Percentiles rank a stretch among this genome's conserved stretches.
Evolutionary conservation across 78 protist species (phyloP).

Genomic region (Cyanophora paradoxa): DNA sequence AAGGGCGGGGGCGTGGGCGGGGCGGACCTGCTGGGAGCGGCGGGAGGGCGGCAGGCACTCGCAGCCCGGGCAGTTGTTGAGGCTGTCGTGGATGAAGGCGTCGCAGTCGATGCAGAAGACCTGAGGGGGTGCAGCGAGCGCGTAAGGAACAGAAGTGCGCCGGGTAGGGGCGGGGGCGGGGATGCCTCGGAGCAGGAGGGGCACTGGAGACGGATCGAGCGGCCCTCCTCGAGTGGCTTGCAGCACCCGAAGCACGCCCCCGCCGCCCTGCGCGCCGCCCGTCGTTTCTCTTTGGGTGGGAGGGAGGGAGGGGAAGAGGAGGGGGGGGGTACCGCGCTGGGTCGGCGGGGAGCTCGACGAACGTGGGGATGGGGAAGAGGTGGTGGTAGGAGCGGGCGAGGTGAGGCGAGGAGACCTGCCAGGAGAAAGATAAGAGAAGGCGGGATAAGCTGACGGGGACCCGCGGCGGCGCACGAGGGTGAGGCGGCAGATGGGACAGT

Average conservation of each 20-base stretch:
- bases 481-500: background rate
- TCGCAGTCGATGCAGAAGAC: constrained; percentile 66
- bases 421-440: too few species aligned
- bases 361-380: background rate
- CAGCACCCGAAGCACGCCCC: background rate
- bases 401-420: background rate
- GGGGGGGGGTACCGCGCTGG: too few species aligned
- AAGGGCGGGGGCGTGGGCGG: too few species aligned
- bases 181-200: too few species aligned
- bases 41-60: background rate
- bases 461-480: too few species aligned
- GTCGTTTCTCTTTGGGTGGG: too few species aligned
- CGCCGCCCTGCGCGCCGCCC: background rate
- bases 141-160: too few species aligned
- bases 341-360: background rate
- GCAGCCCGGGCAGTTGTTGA: constrained; percentile 79
- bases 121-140: too few species aligned
- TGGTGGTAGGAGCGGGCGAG: constrained; percentile 7
- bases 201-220: constrained; percentile 27
- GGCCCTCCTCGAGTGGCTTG: background rate
- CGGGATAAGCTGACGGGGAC: too few species aligned
- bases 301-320: too few species aligned
- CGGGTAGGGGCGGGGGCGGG: too few species aligned
- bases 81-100: constrained; percentile 53
- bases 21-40: too few species aligned